Percentiles rank a stretch among this genome's conserved stretches.
These are phyloP conservation scores for Sclerotinia trifoliorum DNA, from an alignment of 2,329 filamentous ascomycete species.

Conservation along the genomic window DNA sequence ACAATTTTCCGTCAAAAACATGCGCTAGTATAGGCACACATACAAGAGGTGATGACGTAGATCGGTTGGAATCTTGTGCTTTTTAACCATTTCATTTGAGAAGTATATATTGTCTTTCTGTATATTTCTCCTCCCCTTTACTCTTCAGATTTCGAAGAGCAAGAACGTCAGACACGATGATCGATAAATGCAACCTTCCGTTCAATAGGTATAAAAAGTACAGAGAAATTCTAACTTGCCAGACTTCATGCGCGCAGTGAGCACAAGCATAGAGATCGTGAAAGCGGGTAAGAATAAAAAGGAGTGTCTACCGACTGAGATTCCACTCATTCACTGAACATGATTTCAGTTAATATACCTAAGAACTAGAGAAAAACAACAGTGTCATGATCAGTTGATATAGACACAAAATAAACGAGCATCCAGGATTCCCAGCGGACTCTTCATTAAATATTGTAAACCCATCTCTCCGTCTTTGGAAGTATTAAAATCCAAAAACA, in stretches of 20 bases:
- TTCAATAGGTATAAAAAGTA: too few relatives aligned
- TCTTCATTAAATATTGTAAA: neutral
- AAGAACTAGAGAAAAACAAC: neutral
- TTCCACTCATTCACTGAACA: neutral
- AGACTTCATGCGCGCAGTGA: too few relatives aligned
- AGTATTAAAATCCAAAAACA: too few relatives aligned
- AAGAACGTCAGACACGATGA: neutral
- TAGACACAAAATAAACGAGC: neutral
- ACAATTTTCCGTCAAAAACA: too few relatives aligned
- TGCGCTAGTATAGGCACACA: neutral
- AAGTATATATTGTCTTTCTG: neutral
- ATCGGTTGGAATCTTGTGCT: neutral
- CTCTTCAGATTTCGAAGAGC: neutral
- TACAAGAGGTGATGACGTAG: constrained; percentile 10
- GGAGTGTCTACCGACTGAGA: neutral
- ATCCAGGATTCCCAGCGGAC: neutral
- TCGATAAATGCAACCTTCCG: neutral
- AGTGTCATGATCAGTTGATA: too few relatives aligned
- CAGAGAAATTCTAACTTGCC: too few relatives aligned
- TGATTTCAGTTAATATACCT: neutral
- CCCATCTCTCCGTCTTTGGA: neutral
- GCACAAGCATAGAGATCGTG: too few relatives aligned
- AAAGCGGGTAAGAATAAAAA: too few relatives aligned
- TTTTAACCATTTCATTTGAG: constrained; percentile 21
- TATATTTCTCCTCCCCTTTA: neutral